phyloP scores from a whole-genome alignment of 805 yeast species.

The Candida hungchunana region DNA sequence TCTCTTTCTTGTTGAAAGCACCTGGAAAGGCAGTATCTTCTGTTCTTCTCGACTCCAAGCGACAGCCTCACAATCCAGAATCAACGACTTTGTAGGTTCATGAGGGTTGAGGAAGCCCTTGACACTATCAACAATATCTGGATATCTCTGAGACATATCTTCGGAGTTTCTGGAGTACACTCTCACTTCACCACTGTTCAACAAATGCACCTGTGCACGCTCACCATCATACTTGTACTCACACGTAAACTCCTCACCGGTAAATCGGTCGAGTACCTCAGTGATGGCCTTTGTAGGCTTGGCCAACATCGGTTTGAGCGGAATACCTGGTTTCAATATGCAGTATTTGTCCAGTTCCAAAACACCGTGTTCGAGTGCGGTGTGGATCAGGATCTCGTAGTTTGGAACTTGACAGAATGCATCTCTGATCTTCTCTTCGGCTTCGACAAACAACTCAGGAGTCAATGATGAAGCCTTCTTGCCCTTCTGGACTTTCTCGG shows the following conservation, averaged over 20 bases:
- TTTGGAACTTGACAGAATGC: constrained; percentile 90
- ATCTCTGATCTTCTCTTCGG: constrained; percentile 77
- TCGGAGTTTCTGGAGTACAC: constrained; percentile 94
- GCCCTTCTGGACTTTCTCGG: constrained; percentile 42
- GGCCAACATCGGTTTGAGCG: constrained; percentile 96
- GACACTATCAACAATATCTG: constrained; percentile 74
- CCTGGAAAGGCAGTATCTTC: constrained; percentile 92
- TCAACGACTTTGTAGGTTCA: constrained; percentile 48
- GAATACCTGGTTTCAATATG: constrained; percentile 84
- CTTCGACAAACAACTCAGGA: constrained; percentile 47
- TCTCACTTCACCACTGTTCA: constrained; percentile 59
- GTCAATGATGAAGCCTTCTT: constrained; percentile 24
- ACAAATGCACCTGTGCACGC: constrained; percentile 87
- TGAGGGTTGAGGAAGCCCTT: constrained; percentile 47
- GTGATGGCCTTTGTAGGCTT: constrained; percentile 92
- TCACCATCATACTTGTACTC: constrained; percentile 98
- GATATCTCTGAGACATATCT: constrained; percentile 94
- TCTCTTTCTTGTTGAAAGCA: constrained; percentile 86
- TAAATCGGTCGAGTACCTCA: constrained; percentile 89
- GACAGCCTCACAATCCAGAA: constrained; percentile 94
- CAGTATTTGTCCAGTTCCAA: constrained; percentile 60
- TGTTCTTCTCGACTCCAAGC: constrained; percentile 83
- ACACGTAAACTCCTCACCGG: constrained; percentile 82
- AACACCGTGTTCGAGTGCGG: constrained; percentile 66
- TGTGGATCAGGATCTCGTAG: constrained; percentile 70